Base-by-base conservation (phyloP, 169 alveolate genomes). In the Neospora caninum region DNA sequence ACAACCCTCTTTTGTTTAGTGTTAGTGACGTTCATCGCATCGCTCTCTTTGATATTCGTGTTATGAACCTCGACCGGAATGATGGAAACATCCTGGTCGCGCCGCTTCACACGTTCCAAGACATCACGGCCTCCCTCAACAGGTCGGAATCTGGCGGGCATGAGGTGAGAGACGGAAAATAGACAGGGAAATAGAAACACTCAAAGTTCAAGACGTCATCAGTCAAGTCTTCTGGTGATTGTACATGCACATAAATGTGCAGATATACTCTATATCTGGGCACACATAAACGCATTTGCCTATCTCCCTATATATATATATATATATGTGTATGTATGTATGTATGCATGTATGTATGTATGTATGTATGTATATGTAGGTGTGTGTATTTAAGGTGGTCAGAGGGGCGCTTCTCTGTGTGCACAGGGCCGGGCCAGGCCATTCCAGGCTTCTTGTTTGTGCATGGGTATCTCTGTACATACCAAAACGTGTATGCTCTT, bases 41-140 rank as follows among this genome's bases (percentile, higher is more conserved):
- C 54, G 99, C 98, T 27, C 97, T 99, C 84, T 97, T 99, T 69
- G 99, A 99, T 96, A 96, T 99, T 39, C 97, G 99, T 83, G 98
- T 99, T n/a, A 96, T 98, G 94, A 99, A 99, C 95, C 97, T 99
- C 88, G 99, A 99, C 96, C 96, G 99, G 92, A 99, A 99, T 96
- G 99, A 99, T 95, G 99, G 99, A 67, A 99, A 99, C 94, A 98
- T 99, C 80, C 97, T 99, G 87, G 99, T 99, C 73, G 96, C 97
- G 36, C 97, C 97, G 54, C 86, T 96, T 0, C 84, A 88, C 64
- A 88, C 84, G 10, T 88, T 88, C 39, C 53, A 49, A 45, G 82
- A 70, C 38, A 88, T 88, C 54, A 82, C 89, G 18, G 93, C 93
- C n/a, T 87, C 82, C 36, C 93, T 88, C 82, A 88, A 67, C 42